Conservation (phyloP, 805 yeast genomes). For the Ogataea chonburiensis region DNA sequence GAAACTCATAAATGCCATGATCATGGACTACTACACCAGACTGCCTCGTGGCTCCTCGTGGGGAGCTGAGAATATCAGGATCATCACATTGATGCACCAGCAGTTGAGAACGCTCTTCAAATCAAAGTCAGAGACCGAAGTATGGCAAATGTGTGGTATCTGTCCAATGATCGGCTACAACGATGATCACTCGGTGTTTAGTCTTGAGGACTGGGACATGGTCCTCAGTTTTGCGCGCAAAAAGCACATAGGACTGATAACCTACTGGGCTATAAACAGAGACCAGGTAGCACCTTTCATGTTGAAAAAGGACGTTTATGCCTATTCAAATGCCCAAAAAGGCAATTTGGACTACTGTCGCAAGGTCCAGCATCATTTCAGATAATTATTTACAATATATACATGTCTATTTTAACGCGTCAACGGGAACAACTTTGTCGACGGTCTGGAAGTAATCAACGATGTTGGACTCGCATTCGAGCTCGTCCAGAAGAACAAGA, state of each 20-base stretch:
- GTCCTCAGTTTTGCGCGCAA: conserved; percentile 21
- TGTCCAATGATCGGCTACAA: conserved; percentile 37
- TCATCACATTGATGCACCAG: conserved; percentile 19
- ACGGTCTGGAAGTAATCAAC: conserved; percentile 68
- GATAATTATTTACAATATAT: conserved; percentile 9
- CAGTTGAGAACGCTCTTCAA: conserved; percentile 17
- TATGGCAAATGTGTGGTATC: conserved; percentile 29
- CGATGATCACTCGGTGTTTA: conserved; percentile 30
- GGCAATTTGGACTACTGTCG: conserved; percentile 24
- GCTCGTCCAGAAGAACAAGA: conserved; percentile 34
- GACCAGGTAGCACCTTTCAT: conserved; percentile 27
- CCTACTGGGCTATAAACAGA: conserved; percentile 36
- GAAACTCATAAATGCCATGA: conserved; percentile 27
- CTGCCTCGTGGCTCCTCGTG: conserved; percentile 22
- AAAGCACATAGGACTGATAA: conserved; percentile 25
- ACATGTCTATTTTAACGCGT: conserved; percentile 18
- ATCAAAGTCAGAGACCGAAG: conserved; percentile 5
- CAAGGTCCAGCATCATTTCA: conserved; percentile 9
- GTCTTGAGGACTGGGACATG: conserved; percentile 24
- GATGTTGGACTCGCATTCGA: conserved; percentile 45
- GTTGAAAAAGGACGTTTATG: conserved; percentile 19
- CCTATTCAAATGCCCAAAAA: conserved; percentile 25
- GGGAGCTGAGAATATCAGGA: conserved; percentile 31
- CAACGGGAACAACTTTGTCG: conserved; percentile 41
- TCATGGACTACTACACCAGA: conserved; percentile 34